Conservation (phyloP, 2,329 filamentous ascomycete genomes). For the Aureobasidium sp. region DNA sequence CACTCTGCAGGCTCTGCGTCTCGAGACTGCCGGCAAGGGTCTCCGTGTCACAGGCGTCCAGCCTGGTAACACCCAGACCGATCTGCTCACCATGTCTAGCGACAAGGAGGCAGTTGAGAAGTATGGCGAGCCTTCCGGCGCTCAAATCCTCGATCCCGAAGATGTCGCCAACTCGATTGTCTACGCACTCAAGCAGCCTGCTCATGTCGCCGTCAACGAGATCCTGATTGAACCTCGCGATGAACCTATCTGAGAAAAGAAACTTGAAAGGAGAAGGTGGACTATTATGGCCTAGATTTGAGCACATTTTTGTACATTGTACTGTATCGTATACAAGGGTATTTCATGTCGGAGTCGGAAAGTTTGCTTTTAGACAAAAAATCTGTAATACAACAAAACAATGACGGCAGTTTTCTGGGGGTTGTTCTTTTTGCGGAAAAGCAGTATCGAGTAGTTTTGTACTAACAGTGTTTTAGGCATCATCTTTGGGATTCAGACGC, state of each 20-base stretch:
- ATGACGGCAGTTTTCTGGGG: too few relatives aligned
- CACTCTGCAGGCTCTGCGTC: slow-evolving; percentile 64
- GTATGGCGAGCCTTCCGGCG: slow-evolving; percentile 67
- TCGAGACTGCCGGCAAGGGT: slow-evolving; percentile 69
- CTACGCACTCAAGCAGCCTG: slow-evolving; percentile 66
- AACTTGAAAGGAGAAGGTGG: background rate
- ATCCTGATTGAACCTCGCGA: slow-evolving; percentile 71
- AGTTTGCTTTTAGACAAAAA: too few relatives aligned
- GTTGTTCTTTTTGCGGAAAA: too few relatives aligned
- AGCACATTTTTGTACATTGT: too few relatives aligned
- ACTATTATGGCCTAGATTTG: too few relatives aligned
- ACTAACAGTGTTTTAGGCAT: too few relatives aligned
- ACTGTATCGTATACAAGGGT: too few relatives aligned
- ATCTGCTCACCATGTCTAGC: slow-evolving; percentile 66
- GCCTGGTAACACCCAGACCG: slow-evolving; percentile 69
- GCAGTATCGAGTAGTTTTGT: too few relatives aligned
- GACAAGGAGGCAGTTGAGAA: slow-evolving; percentile 72
- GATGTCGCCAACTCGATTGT: slow-evolving; percentile 69
- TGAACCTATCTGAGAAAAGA: slow-evolving; percentile 55
- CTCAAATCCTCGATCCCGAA: slow-evolving; percentile 64
- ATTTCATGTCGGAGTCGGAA: too few relatives aligned
- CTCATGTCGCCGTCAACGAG: slow-evolving; percentile 73
- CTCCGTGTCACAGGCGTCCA: slow-evolving; percentile 68
- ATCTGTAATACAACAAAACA: too few relatives aligned
- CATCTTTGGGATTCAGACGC: too few relatives aligned